These are phyloP conservation scores for Cercospora zeae-maydis DNA, from an alignment of 2,329 filamentous ascomycete genomes.

Conservation along the genomic window DNA sequence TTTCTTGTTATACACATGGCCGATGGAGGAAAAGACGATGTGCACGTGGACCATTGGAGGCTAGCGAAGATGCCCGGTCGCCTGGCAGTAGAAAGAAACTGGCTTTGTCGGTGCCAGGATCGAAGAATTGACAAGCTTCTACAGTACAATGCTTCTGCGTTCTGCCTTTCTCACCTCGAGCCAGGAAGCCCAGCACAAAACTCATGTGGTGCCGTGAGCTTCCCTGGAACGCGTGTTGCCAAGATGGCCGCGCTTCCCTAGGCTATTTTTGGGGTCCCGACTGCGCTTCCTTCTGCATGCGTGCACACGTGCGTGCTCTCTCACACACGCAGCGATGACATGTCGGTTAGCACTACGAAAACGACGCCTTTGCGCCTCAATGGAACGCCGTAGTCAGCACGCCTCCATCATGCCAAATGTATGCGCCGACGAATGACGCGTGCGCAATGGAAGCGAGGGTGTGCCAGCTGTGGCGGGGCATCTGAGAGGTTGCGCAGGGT, in stretches of 20 bases:
- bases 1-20: background rate
- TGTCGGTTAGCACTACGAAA: background rate
- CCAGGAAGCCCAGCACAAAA: background rate
- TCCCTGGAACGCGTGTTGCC: background rate
- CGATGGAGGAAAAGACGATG: background rate
- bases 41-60: background rate
- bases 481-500: background rate
- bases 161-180: background rate
- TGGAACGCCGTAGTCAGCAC: background rate
- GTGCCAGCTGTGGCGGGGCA: background rate
- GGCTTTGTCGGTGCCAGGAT: background rate
- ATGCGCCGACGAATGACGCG: background rate
- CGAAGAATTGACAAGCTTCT: slow-evolving; percentile 3
- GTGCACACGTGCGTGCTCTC: background rate
- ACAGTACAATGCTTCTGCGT: background rate
- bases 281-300: background rate
- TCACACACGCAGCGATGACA: background rate
- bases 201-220: background rate
- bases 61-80: background rate
- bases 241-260: background rate
- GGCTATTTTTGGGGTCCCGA: background rate
- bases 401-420: background rate
- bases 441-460: background rate
- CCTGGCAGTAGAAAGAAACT: background rate
- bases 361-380: background rate